phyloP scores from a whole-genome alignment of 495 filamentous ascomycete species.

The Penicillium atrosanguineum region DNA sequence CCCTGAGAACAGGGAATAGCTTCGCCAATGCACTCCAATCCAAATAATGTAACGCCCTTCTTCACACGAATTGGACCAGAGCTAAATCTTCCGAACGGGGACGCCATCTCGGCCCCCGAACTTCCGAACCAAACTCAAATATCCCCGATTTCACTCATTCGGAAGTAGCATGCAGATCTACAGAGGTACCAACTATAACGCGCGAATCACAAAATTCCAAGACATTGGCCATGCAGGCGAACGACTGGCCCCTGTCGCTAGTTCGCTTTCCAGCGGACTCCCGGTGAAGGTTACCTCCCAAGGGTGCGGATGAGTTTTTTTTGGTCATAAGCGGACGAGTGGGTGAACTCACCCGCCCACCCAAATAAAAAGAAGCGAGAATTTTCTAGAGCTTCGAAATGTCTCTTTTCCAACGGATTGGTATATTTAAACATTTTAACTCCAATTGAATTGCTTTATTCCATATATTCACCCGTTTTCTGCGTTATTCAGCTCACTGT shows the following conservation, averaged over 20 bases:
- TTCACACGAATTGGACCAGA: background rate
- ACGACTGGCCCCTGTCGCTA: background rate
- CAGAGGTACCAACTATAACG: background rate
- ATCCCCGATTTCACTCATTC: background rate
- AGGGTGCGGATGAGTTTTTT: background rate
- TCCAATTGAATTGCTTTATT: background rate
- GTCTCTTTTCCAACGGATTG: background rate
- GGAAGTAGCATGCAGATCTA: background rate
- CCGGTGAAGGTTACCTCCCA: background rate
- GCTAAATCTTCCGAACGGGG: background rate
- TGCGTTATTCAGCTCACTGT: background rate
- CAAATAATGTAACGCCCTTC: too few species aligned
- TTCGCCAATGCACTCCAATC: too few species aligned
- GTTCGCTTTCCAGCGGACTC: background rate
- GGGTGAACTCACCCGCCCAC: background rate
- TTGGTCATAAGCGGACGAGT: background rate
- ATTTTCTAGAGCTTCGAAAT: background rate
- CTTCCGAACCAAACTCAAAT: background rate
- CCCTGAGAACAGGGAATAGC: too few species aligned
- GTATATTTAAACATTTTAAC: background rate
- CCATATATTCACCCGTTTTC: background rate
- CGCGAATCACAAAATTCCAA: background rate
- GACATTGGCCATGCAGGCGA: background rate
- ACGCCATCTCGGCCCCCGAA: background rate
- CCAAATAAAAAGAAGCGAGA: background rate